Evolutionary conservation across 75 land plant species (phyloP).

Genomic region (Selaginella moellendorffii): DNA sequence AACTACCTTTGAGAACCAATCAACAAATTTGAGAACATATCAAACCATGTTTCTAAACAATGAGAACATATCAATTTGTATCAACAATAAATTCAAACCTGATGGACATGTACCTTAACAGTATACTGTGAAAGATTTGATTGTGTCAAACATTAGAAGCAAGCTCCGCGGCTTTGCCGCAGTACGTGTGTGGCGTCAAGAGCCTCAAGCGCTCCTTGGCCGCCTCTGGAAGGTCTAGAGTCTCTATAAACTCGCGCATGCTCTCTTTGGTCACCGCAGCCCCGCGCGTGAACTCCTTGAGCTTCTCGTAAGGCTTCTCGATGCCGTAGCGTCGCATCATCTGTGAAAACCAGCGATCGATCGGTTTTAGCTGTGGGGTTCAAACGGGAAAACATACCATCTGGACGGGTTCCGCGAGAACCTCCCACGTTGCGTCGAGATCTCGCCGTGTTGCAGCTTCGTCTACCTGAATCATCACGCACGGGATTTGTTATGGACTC

Average conservation of each 20-base stretch:
- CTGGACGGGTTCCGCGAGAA: conserved; percentile 93
- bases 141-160: conserved; percentile 26
- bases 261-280: conserved; percentile 45
- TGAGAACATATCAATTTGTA: no score
- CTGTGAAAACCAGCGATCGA: conserved; percentile 26
- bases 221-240: conserved; percentile 53
- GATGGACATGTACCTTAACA: not conserved
- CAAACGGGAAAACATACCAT: no score
- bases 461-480: conserved; percentile 81
- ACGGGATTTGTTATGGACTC: no score
- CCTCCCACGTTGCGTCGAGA: conserved; percentile 69
- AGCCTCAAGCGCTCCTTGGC: conserved; percentile 37
- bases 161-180: conserved; percentile 52
- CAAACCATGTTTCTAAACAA: no score
- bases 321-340: conserved; percentile 73
- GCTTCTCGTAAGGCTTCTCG: conserved; percentile 84
- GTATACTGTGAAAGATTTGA: not conserved
- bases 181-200: conserved; percentile 50
- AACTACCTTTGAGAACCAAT: no score
- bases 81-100: not conserved
- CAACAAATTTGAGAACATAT: no score
- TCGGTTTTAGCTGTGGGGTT: no score
- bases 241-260: conserved; percentile 39
- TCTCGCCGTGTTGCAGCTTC: conserved; percentile 42
- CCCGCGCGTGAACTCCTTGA: conserved; percentile 79